Evolutionary conservation across 495 filamentous ascomycete species (phyloP), one percentile per base, ranked within the genome.

Genomic region (Cercophora newfieldiana): DNA sequence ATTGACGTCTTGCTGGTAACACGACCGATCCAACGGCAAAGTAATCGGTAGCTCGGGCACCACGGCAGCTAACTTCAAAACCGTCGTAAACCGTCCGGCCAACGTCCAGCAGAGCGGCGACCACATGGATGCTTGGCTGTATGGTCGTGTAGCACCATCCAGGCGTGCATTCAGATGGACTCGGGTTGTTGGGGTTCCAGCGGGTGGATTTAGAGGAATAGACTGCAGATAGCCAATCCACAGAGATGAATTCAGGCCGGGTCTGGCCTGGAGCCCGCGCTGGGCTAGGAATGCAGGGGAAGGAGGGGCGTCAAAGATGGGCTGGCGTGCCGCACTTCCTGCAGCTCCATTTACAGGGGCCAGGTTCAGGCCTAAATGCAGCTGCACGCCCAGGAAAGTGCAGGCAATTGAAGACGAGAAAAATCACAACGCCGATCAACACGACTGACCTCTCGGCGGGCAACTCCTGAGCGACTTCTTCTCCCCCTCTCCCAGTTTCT

Each of bases 331-430:
- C 64, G 65, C 72, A 65, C 68, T 60, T 71, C 63, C 66, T 72
- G 70, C 68, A 71, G 66, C 64, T 69, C 64, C 30, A 63, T 16
- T 55, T 63, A 63, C 72, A 72, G 61, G 72, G 70, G 72, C 61
- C 47, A 56, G 66, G 56, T 67, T 74, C 68, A 65, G 72, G 72
- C 72, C 70, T 71, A 68, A 74, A 74, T 72, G 70, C 72, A 74
- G 70, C 64, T 68, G 69, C 67, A 70, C 54, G 19, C 59, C 30
- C 30, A 4, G 59, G 44, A 57, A 33, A 54, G 33, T 33, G 67
- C 59, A 69, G 64, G 61, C 53, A 61, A 58, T 62, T 57, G 33
- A 65, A 61, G 58, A n/a, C 30, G 29, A 48, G 30, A 71, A 70
- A 65, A 63, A 53, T 44, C 49, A 63, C 49, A 50, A 44, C 29